Evolutionary conservation across 805 yeast species (phyloP), one percentile per base, ranked within the genome.

Genomic region (Candida sithepensis): DNA sequence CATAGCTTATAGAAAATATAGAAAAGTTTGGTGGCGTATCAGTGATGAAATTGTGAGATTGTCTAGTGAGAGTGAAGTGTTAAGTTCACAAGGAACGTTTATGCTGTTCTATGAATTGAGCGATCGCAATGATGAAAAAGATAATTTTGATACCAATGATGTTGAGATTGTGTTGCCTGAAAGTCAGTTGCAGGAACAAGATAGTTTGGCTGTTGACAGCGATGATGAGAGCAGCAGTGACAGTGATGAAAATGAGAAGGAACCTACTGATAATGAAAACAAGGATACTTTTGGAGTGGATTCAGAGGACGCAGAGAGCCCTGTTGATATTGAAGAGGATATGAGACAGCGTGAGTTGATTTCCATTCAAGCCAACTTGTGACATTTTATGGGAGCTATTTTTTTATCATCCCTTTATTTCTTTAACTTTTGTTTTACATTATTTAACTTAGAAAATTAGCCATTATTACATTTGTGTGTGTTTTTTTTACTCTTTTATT

Each of bases 11-110:
- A 80, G 97, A 60, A 84, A 81, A 59, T 77, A 71, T 48, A 78
- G 96, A 55, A 94, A 91, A 2, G 75, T 81, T 10, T 92, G 99
- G 99, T 91, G 97, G 96, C 79, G 96, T 63, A 84, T 91, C 18
- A 85, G 94, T 57, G 99, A 94, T 66, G 96, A 90, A 61, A 81
- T 83, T 2, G 96, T 91, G 2, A 81, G 88, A 50, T 75, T 87
- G 28, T 89, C 88, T 3, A 77, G 82, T 12, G 96, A 88, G 61
- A 77, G 77, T 2, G 96, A 91, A 61, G 97, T 90, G 1, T 68
- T 88, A 47, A 73, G 74, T 13, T 81, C 90, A 3, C 94, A 88
- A 47, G 97, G 97, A 23, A 90, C 92, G 0, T 92, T 90, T 56
- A 88, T 92, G 96, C 66, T 92, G 56, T 92, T 92, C 60, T 92